Percentiles rank a stretch among this genome's conserved stretches.
Evolutionary conservation across 2,329 filamentous ascomycete species (phyloP).

Genomic region (Sporothrix luriei): DNA sequence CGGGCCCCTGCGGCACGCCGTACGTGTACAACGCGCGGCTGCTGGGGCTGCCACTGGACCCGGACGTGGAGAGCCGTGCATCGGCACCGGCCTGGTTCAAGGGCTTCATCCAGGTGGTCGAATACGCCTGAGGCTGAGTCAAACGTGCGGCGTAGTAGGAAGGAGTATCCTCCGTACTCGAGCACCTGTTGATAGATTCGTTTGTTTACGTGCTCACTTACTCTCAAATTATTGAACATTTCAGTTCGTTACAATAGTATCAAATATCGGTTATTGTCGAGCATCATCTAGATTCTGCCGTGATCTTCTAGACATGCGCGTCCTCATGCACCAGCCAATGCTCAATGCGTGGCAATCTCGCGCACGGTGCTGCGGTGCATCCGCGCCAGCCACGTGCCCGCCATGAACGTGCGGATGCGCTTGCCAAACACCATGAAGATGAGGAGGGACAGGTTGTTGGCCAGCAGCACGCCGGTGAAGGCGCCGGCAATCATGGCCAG

Average conservation of each 20-base stretch:
- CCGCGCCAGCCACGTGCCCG: constrained; percentile 52
- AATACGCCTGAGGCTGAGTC: not conserved
- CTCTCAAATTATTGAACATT: not conserved
- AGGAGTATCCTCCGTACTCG: not conserved
- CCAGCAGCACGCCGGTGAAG: constrained; percentile 52
- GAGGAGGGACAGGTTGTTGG: constrained; percentile 53
- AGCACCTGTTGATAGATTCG: not conserved
- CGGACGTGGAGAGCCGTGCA: not conserved
- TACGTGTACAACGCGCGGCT: constrained; percentile 23
- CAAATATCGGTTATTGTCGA: not conserved
- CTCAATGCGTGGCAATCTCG: constrained; percentile 33
- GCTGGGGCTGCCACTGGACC: constrained; percentile 21
- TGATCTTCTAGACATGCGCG: too few species aligned
- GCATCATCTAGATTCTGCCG: not conserved
- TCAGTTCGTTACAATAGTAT: not conserved
- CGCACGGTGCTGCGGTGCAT: constrained; percentile 46
- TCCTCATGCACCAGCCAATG: constrained; percentile 37
- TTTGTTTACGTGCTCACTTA: not conserved
- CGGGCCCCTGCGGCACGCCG: not conserved
- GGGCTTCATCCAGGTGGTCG: constrained; percentile 11
- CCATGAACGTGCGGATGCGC: constrained; percentile 51
- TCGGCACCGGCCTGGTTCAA: not conserved
- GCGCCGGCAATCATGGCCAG: constrained; percentile 55
- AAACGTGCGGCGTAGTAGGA: not conserved
- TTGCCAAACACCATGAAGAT: constrained; percentile 57